Evolutionary conservation across 202 grass and related monocot species (phyloP).

Genomic region (Elaeis oleifera): DNA sequence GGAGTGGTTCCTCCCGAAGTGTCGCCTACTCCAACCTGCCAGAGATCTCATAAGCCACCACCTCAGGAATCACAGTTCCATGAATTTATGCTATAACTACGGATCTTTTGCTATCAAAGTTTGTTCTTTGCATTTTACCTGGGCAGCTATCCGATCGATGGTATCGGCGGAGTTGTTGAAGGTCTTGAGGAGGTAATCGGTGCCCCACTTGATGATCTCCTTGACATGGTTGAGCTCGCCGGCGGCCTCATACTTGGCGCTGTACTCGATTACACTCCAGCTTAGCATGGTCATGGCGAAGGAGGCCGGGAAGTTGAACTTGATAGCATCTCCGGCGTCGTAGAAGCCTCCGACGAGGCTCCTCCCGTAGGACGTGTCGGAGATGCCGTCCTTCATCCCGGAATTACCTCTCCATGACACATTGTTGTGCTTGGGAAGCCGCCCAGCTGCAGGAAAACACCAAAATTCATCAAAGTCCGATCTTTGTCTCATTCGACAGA

Average conservation of each 20-base stretch:
- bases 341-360: constrained; percentile 74
- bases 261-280: constrained; percentile 98
- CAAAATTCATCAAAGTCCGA: not conserved
- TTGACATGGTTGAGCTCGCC: constrained; percentile 73
- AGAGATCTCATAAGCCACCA: constrained; percentile 4
- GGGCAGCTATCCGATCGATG: constrained; percentile 53
- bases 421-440: constrained; percentile 78
- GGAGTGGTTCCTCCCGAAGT: constrained; percentile 44
- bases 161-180: constrained; percentile 73
- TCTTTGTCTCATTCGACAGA: not conserved
- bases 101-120: not conserved
- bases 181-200: constrained; percentile 87
- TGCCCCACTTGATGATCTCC: constrained; percentile 86
- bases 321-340: constrained; percentile 58
- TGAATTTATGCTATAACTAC: not conserved
- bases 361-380: constrained; percentile 42
- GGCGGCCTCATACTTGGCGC: constrained; percentile 70
- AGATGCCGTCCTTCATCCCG: constrained; percentile 76
- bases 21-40: constrained; percentile 55
- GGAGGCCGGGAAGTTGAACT: constrained; percentile 84
- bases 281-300: constrained; percentile 93
- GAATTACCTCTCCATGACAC: constrained; percentile 76
- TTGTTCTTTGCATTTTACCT: constrained; percentile 33
- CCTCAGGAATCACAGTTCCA: not conserved
- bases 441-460: constrained; percentile 50